A percentile compares a stretch with the other conserved stretches of the same genome.
Conservation (phyloP, 2,329 filamentous ascomycete genomes). For the Aureobasidium sp. region DNA sequence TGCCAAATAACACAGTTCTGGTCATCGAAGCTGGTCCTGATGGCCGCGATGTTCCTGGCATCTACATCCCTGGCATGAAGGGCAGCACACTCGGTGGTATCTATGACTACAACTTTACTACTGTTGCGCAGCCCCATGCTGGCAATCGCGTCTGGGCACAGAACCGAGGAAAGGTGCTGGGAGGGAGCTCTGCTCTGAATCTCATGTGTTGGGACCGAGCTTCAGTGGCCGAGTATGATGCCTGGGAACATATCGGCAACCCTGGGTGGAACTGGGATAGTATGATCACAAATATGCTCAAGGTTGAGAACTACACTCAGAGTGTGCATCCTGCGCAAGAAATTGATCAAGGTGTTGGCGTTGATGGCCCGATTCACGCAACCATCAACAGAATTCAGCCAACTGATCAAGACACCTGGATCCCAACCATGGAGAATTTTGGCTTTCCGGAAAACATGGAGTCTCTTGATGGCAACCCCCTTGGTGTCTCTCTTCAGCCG, state of each 20-base stretch:
- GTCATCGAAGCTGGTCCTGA: constrained; percentile 27
- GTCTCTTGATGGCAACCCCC: constrained; percentile 13
- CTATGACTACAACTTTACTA: constrained; percentile 41
- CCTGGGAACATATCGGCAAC: constrained; percentile 30
- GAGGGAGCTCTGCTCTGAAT: constrained; percentile 35
- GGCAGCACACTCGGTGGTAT: constrained; percentile 19
- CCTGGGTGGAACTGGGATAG: constrained; percentile 39
- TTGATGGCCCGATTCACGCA: constrained; percentile 4
- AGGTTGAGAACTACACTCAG: constrained; percentile 31
- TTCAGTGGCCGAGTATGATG: constrained; percentile 25
- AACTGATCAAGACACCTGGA: constrained; percentile 19
- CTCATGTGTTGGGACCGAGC: constrained; percentile 20
- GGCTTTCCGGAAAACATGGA: constrained; percentile 17
- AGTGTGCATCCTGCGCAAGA: constrained; percentile 20
- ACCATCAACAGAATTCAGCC: not conserved
- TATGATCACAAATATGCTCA: constrained; percentile 22
- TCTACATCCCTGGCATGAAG: constrained; percentile 22
- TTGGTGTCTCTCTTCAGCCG: constrained; percentile 27
- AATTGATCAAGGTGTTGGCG: constrained; percentile 14
- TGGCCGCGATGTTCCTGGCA: constrained; percentile 15
- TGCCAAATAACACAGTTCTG: constrained; percentile 24
- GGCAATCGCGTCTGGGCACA: constrained; percentile 34
- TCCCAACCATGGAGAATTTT: constrained; percentile 18
- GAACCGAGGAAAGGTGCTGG: constrained; percentile 35
- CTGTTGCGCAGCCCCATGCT: constrained; percentile 35